Conservation (phyloP, 805 yeast species). For the Cyberlindnera euphorbiae region DNA sequence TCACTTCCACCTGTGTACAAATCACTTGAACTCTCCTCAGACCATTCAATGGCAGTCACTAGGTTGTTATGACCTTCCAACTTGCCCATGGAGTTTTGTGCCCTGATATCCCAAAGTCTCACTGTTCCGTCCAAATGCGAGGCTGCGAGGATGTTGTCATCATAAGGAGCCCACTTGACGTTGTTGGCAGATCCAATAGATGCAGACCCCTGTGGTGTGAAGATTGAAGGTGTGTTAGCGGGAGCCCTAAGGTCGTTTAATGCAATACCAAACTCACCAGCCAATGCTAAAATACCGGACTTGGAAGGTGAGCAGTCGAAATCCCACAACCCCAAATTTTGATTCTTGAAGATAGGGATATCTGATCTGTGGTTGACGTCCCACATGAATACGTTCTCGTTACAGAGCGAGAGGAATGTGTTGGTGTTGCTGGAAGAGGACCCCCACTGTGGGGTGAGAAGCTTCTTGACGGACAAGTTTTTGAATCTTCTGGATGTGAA, state of each 20-base stretch:
- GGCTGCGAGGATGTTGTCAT: conserved; percentile 61
- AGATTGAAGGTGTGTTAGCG: conserved; percentile 29
- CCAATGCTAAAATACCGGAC: conserved; percentile 53
- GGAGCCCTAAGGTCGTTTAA: conserved; percentile 60
- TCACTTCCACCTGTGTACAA: conserved; percentile 63
- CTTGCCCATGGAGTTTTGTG: conserved; percentile 45
- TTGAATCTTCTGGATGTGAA: conserved; percentile 29
- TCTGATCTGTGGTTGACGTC: conserved; percentile 55
- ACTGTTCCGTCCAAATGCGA: conserved; percentile 53
- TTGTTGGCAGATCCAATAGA: conserved; percentile 32
- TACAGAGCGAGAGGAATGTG: conserved; percentile 53
- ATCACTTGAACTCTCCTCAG: conserved; percentile 40
- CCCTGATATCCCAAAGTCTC: conserved; percentile 73
- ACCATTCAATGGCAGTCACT: conserved; percentile 60
- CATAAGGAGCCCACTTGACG: conserved; percentile 59
- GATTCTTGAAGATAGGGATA: conserved; percentile 51
- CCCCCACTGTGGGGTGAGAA: conserved; percentile 22
- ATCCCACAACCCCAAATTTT: conserved; percentile 43
- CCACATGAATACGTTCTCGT: conserved; percentile 73
- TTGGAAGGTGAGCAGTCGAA: conserved; percentile 46
- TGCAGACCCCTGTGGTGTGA: conserved; percentile 36
- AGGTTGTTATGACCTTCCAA: conserved; percentile 52
- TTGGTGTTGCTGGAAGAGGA: conserved; percentile 23
- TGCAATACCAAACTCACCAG: conserved; percentile 72
- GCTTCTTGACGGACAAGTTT: conserved; percentile 15